Conservation (phyloP, 163 green algal genomes). For the Chlorella variabilis region DNA sequence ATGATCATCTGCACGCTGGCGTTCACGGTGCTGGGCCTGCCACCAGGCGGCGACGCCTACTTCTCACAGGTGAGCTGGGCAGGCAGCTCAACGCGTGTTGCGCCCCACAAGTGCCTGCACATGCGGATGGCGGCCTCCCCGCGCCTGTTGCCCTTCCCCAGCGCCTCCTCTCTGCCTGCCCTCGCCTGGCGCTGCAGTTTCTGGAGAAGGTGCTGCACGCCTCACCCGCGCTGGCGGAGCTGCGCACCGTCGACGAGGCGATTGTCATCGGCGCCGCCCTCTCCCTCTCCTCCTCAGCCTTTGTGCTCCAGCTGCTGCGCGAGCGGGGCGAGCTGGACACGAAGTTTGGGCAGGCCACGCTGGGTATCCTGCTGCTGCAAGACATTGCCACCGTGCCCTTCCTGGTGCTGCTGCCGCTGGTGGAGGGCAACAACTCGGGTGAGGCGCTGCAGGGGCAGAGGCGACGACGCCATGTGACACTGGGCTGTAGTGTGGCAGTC, state of each 20-base stretch:
- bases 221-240: constrained; percentile 72
- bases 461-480: no score
- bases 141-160: no score
- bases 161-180: no score
- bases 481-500: no score
- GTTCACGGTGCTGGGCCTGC: constrained; percentile 86
- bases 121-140: no score
- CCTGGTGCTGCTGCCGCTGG: constrained; percentile 93
- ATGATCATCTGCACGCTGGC: constrained; percentile 79
- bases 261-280: constrained; percentile 95
- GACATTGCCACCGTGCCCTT: constrained; percentile 97
- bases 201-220: constrained; percentile 77
- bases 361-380: constrained; percentile 97
- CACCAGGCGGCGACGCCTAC: constrained; percentile 77
- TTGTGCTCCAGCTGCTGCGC: constrained; percentile 93
- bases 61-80: constrained; percentile 62
- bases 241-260: constrained; percentile 89
- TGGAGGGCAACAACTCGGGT: constrained; percentile 61
- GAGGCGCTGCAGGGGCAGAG: background rate
- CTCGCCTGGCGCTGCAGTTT: constrained; percentile 48
- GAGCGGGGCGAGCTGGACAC: constrained; percentile 88
- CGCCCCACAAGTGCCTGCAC: no score
- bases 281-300: constrained; percentile 92
- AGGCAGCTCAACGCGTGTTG: no score
- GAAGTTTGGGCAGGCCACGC: constrained; percentile 86